A percentile compares a stretch with the other conserved stretches of the same genome.
These are phyloP conservation scores for Hippophae rhamnoides DNA, from an alignment of 306 rosid species.

Conservation along the genomic window DNA sequence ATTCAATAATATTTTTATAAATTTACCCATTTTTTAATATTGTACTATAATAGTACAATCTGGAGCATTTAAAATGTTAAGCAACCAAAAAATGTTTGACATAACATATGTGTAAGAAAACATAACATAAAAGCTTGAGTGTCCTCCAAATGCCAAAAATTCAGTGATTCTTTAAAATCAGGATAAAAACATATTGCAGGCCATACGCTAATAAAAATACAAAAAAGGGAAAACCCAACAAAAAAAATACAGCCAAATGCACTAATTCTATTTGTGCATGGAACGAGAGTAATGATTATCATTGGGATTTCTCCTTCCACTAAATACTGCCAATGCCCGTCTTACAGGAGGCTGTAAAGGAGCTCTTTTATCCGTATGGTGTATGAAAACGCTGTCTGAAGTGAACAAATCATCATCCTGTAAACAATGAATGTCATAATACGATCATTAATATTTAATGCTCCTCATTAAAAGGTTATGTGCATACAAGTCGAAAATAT, in stretches of 20 bases:
- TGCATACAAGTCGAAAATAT: neutral
- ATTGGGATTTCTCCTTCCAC: slow-evolving; percentile 85
- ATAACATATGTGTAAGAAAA: too few species aligned
- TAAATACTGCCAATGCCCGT: slow-evolving; percentile 60
- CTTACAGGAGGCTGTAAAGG: slow-evolving; percentile 85
- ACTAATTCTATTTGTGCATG: slow-evolving; percentile 26
- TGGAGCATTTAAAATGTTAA: too few species aligned
- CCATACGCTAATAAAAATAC: slow-evolving; percentile 7
- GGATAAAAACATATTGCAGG: too few species aligned
- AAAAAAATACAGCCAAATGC: neutral
- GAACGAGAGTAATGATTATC: slow-evolving; percentile 78
- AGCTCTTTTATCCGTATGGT: slow-evolving; percentile 62
- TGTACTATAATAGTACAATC: too few species aligned
- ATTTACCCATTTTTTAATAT: too few species aligned
- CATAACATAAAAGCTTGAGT: too few species aligned
- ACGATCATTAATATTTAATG: neutral
- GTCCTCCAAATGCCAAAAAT: too few species aligned
- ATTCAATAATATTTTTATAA: too few species aligned
- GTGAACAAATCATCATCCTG: slow-evolving; percentile 63
- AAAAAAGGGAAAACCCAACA: neutral
- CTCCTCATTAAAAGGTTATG: neutral
- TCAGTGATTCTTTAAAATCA: too few species aligned
- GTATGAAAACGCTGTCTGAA: slow-evolving; percentile 41
- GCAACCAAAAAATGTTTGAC: too few species aligned
- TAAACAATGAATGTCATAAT: slow-evolving; percentile 2